phyloP scores from a whole-genome alignment of 306 rosid genomes.

The Glycine soja region DNA sequence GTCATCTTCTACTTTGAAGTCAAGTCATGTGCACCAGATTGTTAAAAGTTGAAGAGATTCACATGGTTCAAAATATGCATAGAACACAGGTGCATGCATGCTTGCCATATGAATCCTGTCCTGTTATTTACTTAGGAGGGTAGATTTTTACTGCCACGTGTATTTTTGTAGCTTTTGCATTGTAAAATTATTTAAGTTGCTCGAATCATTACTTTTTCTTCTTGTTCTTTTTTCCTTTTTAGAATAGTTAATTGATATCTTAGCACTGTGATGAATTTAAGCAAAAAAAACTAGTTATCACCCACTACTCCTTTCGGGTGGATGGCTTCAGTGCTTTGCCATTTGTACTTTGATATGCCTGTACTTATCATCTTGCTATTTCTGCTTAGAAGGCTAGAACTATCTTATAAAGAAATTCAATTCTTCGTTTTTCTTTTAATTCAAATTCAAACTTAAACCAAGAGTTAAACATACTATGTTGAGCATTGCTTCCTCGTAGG shows the following conservation, averaged over 20 bases:
- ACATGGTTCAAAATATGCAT: not conserved
- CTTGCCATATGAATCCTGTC: conserved; percentile 4
- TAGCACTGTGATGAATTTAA: conserved; percentile 1
- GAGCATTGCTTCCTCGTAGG: too few relatives aligned
- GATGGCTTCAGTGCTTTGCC: too few relatives aligned
- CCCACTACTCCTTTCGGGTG: not conserved
- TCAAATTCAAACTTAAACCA: too few relatives aligned
- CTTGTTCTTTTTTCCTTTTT: too few relatives aligned
- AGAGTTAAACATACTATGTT: too few relatives aligned
- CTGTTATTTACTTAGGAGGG: conserved; percentile 5
- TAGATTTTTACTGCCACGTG: conserved; percentile 1
- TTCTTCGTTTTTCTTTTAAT: too few relatives aligned
- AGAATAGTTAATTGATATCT: not conserved
- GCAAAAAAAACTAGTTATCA: not conserved
- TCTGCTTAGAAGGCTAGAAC: too few relatives aligned
- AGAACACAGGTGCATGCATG: not conserved
- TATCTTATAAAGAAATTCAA: too few relatives aligned
- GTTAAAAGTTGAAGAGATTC: not conserved
- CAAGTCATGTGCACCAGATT: not conserved
- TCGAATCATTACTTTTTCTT: not conserved
- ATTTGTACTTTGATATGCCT: too few relatives aligned
- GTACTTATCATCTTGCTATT: too few relatives aligned
- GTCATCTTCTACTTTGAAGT: conserved; percentile 1
- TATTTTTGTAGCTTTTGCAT: not conserved
- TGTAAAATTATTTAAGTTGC: conserved; percentile 21